Base-by-base conservation (phyloP, 805 yeast species). In the Spathaspora arborariae region DNA sequence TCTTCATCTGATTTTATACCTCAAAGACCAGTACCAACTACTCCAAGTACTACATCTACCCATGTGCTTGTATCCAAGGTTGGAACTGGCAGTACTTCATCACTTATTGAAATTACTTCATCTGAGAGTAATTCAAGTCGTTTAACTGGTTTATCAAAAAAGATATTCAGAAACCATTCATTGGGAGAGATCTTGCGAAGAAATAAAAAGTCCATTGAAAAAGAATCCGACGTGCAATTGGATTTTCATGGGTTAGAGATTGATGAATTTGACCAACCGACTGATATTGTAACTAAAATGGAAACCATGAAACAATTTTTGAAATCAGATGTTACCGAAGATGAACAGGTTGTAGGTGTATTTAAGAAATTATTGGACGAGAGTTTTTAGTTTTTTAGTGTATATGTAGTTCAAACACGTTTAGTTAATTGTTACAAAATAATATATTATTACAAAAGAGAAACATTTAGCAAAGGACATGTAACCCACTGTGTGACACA, bases 1-100 rank as follows among this genome's bases (percentile, higher is more conserved):
- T 15, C 38, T 8, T 35, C 38, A 21, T 4, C n/a, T 16, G 19
- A 18, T 40, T 40, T 30, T n/a, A 41, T 41, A 6, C 44, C 44
- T 27, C 15, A 22, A 4, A 19, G 44, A 20, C 44, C 44, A 3
- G 44, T 24, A 7, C 43, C 43, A 9, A 13, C 2, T 13, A 20
- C 36, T 15, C 35, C 43, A 27, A 8, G 37, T 2, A 13, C 20
- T 13, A 20, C 36, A 40, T 19, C 43, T 15, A 8, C 35, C 15
- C 35, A 15, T 2, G 35, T 30, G 35, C 11, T 30, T 3, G 16
- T 30, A 8, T 30, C 35, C 18, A 30, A 30, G 18, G 35, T 15
- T 30, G 35, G 35, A 13, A 30, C 35, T 3, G 18, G 16, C 11
- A 30, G n/a, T 13, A 30, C 18, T n/a, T 13, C 35, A 30, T 15